Base-by-base conservation (phyloP, 1,284 basidiomycete genomes). In the Marasmius oreades region DNA sequence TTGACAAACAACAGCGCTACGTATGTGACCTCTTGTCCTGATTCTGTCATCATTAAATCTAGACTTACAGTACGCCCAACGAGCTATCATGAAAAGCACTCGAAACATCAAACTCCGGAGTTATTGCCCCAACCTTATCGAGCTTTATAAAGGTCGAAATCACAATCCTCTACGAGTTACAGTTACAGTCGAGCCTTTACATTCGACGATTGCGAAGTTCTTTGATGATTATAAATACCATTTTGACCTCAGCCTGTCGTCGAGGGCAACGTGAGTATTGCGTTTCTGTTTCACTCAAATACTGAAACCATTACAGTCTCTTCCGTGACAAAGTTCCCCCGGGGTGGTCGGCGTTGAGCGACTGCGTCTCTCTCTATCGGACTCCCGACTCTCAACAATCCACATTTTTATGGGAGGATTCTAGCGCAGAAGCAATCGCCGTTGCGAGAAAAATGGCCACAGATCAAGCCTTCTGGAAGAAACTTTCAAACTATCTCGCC, bases 71-170 rank as follows among this genome's bases (percentile, higher is more conserved):
- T 88, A 88, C 69, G 81, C 86, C 0, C 86, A 88, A 67, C 74
- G 85, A 58, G 84, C 82, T 1, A 68, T 86, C 26, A 84, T 87
- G 80, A 90, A 89, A 67, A 75, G 76, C 45, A 69, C 80, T 10
- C 77, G 84, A 33, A 81, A 81, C 66, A 79, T 95, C 70, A 95
- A 95, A 70, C 68, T 96, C n/a, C 82, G 92, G 22, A 90, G 93
- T 1, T 83, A 88, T 53, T 78, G 78, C 59, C 67, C 71, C 5
- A 75, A 72, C 16, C 79, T 85, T n/a, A 73, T 77, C 18, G 85
- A 91, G 59, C 67, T 88, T 20, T 77, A 77, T 2, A 64, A 85
- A 20, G 78, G 76, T 55, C 73, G 71, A 26, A 79, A 77, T 59
- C 75, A 75, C 53, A 80, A 90, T 78, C 76, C 87, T 63, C 70